Evolutionary conservation across 108 stramenopile species (phyloP).

Genomic region (Pseudonitzschia delicatissima): DNA sequence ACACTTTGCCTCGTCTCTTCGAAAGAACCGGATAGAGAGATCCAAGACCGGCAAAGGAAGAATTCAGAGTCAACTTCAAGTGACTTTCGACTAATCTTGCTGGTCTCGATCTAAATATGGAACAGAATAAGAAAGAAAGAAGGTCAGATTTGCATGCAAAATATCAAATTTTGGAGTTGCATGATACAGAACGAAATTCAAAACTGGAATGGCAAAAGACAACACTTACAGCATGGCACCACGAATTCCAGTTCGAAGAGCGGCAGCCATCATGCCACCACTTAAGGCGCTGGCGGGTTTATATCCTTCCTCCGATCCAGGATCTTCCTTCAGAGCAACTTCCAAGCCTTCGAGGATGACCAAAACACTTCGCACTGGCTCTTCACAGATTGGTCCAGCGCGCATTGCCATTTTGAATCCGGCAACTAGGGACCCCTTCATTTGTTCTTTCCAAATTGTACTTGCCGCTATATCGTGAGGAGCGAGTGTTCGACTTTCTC

Average conservation of each 20-base stretch:
- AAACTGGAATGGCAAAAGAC: not conserved
- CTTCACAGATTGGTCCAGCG: conserved; percentile 85
- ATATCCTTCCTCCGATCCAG: conserved; percentile 2
- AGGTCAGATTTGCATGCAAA: not conserved
- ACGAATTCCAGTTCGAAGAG: conserved; percentile 74
- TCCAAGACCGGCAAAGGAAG: conserved; percentile 74
- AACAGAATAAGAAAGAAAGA: conserved; percentile 1
- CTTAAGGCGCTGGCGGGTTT: conserved; percentile 50
- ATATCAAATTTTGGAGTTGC: not conserved
- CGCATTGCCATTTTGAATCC: conserved; percentile 82
- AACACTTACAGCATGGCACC: conserved; percentile 64
- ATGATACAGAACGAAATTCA: not conserved
- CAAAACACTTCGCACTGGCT: conserved; percentile 77
- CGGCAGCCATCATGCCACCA: conserved; percentile 79
- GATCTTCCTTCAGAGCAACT: conserved; percentile 54
- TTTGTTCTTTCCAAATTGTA: conserved; percentile 64
- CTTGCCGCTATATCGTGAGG: conserved; percentile 45
- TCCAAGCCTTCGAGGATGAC: conserved; percentile 81
- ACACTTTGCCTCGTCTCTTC: conserved; percentile 84
- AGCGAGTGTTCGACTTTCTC: conserved; percentile 5
- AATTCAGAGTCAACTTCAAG: conserved; percentile 77
- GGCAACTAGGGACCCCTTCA: conserved; percentile 71
- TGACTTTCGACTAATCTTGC: conserved; percentile 80
- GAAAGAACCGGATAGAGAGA: conserved; percentile 77
- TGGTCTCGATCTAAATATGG: conserved; percentile 50